Base-by-base conservation (phyloP, 1,139 yeast species). In the Lipomyces yarrowii region DNA sequence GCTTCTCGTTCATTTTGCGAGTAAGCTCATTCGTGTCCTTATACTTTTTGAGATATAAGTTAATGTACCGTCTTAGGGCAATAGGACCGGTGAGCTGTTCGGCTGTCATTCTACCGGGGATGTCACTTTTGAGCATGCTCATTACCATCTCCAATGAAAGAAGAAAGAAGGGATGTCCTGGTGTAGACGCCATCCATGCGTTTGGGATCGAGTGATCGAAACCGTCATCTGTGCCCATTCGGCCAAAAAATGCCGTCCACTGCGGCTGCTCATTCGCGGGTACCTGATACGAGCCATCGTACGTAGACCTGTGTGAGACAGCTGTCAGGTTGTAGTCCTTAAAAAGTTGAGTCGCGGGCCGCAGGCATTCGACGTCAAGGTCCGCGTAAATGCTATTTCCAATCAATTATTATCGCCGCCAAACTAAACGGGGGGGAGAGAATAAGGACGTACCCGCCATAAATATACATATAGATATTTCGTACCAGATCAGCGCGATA, bases 131-230 rank as follows among this genome's bases (percentile, higher is more conserved):
- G 48, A 15, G 48, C 48, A 18, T 39, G 21, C n/a, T 18, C n/a
- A 39, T 15, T 15, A 39, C 48, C n/a, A 18, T 15, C n/a, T 39
- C 21, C n/a, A 39, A 39, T 1, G 48, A 18, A n/a, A 51, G 15
- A 13, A 51, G 15, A 15, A 21, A 51, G 11, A 51, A 51, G 26
- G 54, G 54, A 11, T 51, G 54, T 11, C 54, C 26, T 13, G 54
- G 54, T 8, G 54, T 23, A 15, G 54, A 23, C 21, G 26, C 26
- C 54, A 51, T 51, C 54, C 54, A 51, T 21, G 54, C 54, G 15
- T 51, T 51, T 30, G 54, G 54, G 54, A 51, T 51, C 13, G 54
- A 51, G 54, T 51, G 54, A n/a, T 26, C 32, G 15, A 18, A 51
- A 7, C 23, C 30, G 23, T 11, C n/a, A 15, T 51, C 54, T 11